Percentiles rank a stretch among this genome's conserved stretches.
These are phyloP conservation scores for Eucalyptus tenuipes DNA, from an alignment of 345 rosid genomes.

Conservation along the genomic window DNA sequence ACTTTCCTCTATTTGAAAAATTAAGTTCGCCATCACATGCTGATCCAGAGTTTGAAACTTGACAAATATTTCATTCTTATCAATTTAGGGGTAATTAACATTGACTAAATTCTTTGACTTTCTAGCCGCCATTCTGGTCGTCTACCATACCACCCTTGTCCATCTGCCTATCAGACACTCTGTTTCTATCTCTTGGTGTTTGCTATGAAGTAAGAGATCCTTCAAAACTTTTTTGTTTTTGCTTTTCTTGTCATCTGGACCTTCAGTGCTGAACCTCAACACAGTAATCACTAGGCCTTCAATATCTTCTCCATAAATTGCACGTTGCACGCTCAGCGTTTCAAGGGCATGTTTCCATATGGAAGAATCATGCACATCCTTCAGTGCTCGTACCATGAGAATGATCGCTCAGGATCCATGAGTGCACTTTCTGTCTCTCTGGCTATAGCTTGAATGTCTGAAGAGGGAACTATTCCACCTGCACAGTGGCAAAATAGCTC, in stretches of 20 bases:
- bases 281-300: background rate
- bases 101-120: background rate
- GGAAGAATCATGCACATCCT: background rate
- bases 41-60: background rate
- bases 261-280: background rate
- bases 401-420: background rate
- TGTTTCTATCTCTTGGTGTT: background rate
- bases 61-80: background rate
- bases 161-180: background rate
- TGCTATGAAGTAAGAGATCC: background rate
- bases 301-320: background rate
- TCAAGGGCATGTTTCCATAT: background rate
- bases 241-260: background rate
- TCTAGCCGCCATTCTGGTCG: background rate
- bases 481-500: background rate
- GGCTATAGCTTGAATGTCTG: background rate
- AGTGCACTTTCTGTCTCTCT: background rate
- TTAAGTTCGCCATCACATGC: background rate
- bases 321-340: background rate
- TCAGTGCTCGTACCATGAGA: background rate
- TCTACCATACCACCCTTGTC: background rate
- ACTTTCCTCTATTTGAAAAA: background rate
- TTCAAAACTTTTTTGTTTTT: background rate
- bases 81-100: background rate
- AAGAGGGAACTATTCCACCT: background rate